These are phyloP conservation scores for Exophiala sp. DNA, from an alignment of 2,329 filamentous ascomycete genomes.

Conservation along the genomic window DNA sequence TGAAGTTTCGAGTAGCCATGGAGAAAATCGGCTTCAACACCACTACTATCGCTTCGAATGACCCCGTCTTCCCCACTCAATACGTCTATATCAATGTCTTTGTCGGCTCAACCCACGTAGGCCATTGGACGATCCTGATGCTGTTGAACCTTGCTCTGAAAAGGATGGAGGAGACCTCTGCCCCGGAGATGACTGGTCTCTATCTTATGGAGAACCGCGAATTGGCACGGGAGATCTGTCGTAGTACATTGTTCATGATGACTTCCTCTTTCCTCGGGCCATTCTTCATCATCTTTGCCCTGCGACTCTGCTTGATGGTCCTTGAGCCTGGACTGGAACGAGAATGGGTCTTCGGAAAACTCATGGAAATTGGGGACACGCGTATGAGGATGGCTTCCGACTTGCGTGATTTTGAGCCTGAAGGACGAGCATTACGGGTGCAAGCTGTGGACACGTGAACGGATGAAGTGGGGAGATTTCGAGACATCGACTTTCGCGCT, in stretches of 20 bases:
- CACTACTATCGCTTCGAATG: conserved; percentile 8
- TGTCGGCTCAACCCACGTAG: conserved; percentile 19
- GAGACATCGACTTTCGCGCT: neutral
- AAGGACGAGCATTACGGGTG: no score
- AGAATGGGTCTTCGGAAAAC: conserved; percentile 24
- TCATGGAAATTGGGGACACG: conserved; percentile 24
- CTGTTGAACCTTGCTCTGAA: conserved; percentile 24
- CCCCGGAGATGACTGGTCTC: conserved; percentile 18
- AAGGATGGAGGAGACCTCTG: conserved; percentile 15
- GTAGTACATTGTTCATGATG: conserved; percentile 24
- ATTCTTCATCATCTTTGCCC: conserved; percentile 28
- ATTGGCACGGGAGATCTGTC: conserved; percentile 25
- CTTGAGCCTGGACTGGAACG: conserved; percentile 23
- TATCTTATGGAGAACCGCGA: conserved; percentile 26
- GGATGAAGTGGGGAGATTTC: no score
- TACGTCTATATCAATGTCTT: conserved; percentile 28
- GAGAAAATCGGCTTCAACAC: conserved; percentile 15
- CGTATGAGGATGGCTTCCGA: conserved; percentile 29
- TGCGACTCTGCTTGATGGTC: conserved; percentile 24
- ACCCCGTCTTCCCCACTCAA: conserved; percentile 24
- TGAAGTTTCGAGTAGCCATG: conserved; percentile 19
- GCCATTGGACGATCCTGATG: conserved; percentile 27
- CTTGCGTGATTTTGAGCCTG: conserved; percentile 7
- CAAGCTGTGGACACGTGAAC: no score
- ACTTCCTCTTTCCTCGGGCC: conserved; percentile 29